These are phyloP conservation scores for Patellaria atrata DNA, from an alignment of 495 filamentous ascomycete species.

Conservation along the genomic window DNA sequence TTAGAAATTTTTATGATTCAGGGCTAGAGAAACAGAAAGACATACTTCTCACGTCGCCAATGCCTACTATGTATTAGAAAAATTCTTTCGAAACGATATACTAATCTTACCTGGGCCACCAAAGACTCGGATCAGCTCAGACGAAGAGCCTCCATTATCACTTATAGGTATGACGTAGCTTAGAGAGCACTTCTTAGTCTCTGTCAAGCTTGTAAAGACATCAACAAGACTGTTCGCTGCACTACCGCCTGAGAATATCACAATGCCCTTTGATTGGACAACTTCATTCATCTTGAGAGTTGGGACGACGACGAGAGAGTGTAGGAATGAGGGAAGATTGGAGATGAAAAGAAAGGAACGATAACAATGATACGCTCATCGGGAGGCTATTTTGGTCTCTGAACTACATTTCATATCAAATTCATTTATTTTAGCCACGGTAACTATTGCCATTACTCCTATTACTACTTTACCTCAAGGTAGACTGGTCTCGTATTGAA, in stretches of 20 bases:
- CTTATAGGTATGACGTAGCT: conserved; percentile 71
- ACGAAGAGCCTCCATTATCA: conserved; percentile 88
- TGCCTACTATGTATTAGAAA: conserved; percentile 30
- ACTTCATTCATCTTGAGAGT: conserved; percentile 3
- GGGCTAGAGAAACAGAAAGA: neutral
- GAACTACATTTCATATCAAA: too few species aligned
- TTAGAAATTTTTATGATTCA: conserved; percentile 2
- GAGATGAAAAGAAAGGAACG: too few species aligned
- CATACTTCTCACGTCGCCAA: conserved; percentile 82
- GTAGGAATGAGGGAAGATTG: too few species aligned
- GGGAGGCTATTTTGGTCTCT: too few species aligned
- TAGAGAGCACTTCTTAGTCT: conserved; percentile 44
- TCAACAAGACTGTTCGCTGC: conserved; percentile 91
- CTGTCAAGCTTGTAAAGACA: conserved; percentile 63
- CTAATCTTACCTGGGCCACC: conserved; percentile 52
- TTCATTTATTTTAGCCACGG: too few species aligned
- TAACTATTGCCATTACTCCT: too few species aligned
- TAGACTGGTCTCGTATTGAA: too few species aligned
- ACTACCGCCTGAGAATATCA: conserved; percentile 78
- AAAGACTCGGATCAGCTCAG: conserved; percentile 82
- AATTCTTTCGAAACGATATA: neutral
- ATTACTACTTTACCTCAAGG: too few species aligned
- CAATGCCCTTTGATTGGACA: conserved; percentile 40
- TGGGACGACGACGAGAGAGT: conserved; percentile 1
- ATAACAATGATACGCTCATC: too few species aligned